phyloP scores from a whole-genome alignment of 2,329 filamentous ascomycete species.

The Parasarocladium wereldwijsianum region DNA sequence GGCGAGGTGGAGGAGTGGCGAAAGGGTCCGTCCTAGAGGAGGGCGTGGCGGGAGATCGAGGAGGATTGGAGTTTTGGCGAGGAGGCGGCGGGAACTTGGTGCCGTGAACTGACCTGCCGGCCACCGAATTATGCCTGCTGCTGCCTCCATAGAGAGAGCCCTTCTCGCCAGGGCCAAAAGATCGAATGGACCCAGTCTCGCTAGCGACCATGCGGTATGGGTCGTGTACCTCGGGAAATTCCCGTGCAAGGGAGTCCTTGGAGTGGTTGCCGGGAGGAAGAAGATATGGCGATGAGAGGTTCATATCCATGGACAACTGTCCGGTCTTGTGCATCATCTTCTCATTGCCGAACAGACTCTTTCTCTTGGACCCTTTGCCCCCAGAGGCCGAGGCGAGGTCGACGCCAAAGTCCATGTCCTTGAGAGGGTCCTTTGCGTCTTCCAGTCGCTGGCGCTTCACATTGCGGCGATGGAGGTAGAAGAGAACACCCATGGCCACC shows the following conservation, averaged over 20 bases:
- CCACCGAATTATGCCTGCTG: constrained; percentile 19
- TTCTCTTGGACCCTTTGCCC: constrained; percentile 15
- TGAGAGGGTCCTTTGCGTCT: constrained; percentile 75
- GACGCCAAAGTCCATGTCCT: constrained; percentile 84
- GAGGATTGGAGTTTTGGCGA: constrained; percentile 28
- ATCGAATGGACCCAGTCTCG: constrained; percentile 41
- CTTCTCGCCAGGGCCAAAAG: constrained; percentile 27
- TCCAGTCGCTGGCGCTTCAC: constrained; percentile 57
- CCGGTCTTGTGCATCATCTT: constrained; percentile 31
- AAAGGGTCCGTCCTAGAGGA: constrained; percentile 21
- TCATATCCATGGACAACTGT: constrained; percentile 58
- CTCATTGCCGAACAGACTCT: constrained; percentile 33
- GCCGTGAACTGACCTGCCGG: constrained; percentile 11
- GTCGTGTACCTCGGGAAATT: constrained; percentile 58
- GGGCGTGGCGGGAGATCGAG: constrained; percentile 21
- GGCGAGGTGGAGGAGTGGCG: constrained; percentile 18
- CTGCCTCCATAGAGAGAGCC: constrained; percentile 16
- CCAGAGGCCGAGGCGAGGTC: constrained; percentile 26
- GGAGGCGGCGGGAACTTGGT: constrained; percentile 14
- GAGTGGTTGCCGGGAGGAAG: constrained; percentile 71
- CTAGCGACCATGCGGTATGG: constrained; percentile 57
- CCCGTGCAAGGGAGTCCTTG: constrained; percentile 66
- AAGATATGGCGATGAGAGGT: constrained; percentile 76
- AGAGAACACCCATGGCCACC: constrained; percentile 48
- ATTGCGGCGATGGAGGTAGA: constrained; percentile 69